Evolutionary conservation across 169 alveolate species (phyloP), one percentile per base, ranked within the genome.

Genomic region (Plasmodium cynomolgi): DNA sequence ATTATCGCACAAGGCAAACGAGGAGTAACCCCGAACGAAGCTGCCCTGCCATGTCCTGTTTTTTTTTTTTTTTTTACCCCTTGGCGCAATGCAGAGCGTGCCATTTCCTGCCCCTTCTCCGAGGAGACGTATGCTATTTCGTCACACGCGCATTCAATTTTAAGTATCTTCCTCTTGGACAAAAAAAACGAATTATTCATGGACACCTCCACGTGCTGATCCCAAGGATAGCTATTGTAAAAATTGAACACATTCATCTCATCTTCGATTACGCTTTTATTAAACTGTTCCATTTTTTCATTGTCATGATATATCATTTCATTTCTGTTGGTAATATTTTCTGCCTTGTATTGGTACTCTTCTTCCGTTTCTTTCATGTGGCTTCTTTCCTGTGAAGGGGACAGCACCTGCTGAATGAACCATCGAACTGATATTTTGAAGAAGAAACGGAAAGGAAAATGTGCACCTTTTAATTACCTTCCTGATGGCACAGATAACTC

Each of bases 241-340:
- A 85, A 85, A 33, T 75, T 75, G 29, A 11, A 85, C 39, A 85
- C 44, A 77, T 85, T 85, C 34, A 85, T 9, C 29, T 56, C 80
- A 37, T 85, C 93, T 74, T 85, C 81, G 62, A 85, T 74, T 85
- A 85, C 5, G 58, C 31, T 85, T 85, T 85, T 85, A 54, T 85
- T 85, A 29, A 85, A 85, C 17, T 8, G 26, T 13, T 85, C 50
- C 80, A 85, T 75, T 74, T 85, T 31, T n/a, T 54, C 47, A 54
- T 85, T 85, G 23, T 85, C 93, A 77, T 85, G 93, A 56, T 85
- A 85, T 54, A 85, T 50, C n/a, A 85, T 85, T 47, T 85, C 93
- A 31, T 58, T 75, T 75, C 34, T 75, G 47, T 85, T 85, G 20
- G 86, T 85, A 0, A 85, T 85, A 34, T 50, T 85, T 20, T 85